Evolutionary conservation across 2,329 filamentous ascomycete genomes (phyloP).

Genomic region (Trichophyton equinum): DNA sequence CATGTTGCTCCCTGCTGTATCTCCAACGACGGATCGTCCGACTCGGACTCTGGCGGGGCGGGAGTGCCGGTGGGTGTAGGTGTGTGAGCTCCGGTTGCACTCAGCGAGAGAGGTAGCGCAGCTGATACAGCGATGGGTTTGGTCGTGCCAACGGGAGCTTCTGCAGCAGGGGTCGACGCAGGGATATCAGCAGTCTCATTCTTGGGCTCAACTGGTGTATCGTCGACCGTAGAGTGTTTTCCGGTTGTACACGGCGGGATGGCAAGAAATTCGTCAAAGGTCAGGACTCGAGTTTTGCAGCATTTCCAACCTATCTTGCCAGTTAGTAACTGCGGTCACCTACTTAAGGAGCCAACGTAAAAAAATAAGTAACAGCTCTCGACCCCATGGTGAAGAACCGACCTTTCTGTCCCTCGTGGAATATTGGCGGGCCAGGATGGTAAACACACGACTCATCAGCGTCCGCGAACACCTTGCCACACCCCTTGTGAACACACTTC

Average conservation of each 20-base stretch:
- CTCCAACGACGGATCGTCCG: slow-evolving; percentile 64
- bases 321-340: not conserved
- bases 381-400: slow-evolving; percentile 20
- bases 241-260: slow-evolving; percentile 89
- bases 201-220: slow-evolving; percentile 41
- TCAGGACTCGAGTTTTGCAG: slow-evolving; percentile 92
- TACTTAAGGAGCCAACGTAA: not conserved
- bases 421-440: slow-evolving; percentile 85
- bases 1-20: slow-evolving; percentile 66
- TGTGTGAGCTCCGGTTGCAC: slow-evolving; percentile 21
- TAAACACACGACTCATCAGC: slow-evolving; percentile 74
- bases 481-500: slow-evolving; percentile 95
- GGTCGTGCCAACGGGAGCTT: slow-evolving; percentile 13
- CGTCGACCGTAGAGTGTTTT: slow-evolving; percentile 80
- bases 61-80: slow-evolving; percentile 31
- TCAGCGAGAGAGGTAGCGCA: slow-evolving; percentile 21
- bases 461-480: slow-evolving; percentile 76
- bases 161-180: slow-evolving; percentile 7
- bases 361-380: not conserved
- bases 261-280: slow-evolving; percentile 92
- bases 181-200: slow-evolving; percentile 17
- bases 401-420: slow-evolving; percentile 99
- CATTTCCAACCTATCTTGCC: slow-evolving; percentile 79
- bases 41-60: slow-evolving; percentile 63
- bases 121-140: slow-evolving; percentile 16